Conservation (phyloP, 31 red algal genomes). For the Porphyra umbilicalis region DNA sequence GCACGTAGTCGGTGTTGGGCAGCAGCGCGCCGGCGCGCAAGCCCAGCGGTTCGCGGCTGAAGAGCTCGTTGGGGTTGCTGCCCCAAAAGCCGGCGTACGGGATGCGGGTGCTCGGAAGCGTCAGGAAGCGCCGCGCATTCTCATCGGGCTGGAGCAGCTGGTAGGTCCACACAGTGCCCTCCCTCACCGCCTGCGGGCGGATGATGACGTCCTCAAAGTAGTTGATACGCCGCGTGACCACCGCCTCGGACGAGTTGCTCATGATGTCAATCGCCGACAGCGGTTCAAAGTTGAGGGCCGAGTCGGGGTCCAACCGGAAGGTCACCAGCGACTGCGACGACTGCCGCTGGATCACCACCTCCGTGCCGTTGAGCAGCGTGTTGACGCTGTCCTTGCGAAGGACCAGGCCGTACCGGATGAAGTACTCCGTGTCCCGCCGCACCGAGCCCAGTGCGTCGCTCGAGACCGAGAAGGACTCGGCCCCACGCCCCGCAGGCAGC, state of each 20-base stretch:
- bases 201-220: slow-evolving; percentile 62
- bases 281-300: slow-evolving; percentile 13
- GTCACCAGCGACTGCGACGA: neutral
- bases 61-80: neutral
- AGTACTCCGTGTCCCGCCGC: neutral
- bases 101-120: neutral
- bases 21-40: neutral
- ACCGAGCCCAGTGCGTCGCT: neutral
- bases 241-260: slow-evolving; percentile 30
- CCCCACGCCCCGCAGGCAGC: neutral
- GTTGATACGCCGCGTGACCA: slow-evolving; percentile 30
- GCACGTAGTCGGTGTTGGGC: slow-evolving; percentile 37
- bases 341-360: neutral
- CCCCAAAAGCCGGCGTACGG: neutral
- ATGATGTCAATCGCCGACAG: slow-evolving; percentile 25
- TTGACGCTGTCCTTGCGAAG: neutral
- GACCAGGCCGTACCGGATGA: neutral
- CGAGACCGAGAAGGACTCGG: neutral
- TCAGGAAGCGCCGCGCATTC: neutral
- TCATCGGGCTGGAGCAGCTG: slow-evolving; percentile 20
- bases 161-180: slow-evolving; percentile 47
- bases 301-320: neutral
- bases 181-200: slow-evolving; percentile 22
- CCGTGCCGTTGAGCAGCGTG: neutral
- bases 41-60: neutral